phyloP scores from a whole-genome alignment of 2,329 filamentous ascomycete species.

The Metarhizium guizhouense region DNA sequence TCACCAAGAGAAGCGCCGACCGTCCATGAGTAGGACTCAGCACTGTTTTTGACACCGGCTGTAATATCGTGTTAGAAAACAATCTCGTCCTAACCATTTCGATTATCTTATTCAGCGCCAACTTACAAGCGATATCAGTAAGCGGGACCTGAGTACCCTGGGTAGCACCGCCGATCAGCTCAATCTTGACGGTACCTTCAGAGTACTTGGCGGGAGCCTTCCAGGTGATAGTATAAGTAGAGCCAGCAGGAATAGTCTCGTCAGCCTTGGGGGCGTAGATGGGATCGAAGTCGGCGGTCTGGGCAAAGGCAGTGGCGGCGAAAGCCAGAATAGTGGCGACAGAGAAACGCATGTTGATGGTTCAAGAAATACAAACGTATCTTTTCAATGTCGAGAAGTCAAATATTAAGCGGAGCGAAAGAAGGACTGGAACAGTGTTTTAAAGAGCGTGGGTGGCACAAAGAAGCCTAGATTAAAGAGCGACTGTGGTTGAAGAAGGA shows the following conservation, averaged over 20 bases:
- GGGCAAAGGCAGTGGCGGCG: conserved; percentile 40
- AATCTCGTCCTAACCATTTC: background rate
- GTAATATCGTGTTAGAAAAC: background rate
- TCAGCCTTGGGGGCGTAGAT: conserved; percentile 37
- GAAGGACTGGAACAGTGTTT: conserved; percentile 8
- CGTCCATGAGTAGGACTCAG: conserved; percentile 27
- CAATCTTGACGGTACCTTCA: conserved; percentile 38
- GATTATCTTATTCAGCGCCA: background rate
- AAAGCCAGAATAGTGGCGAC: conserved; percentile 42
- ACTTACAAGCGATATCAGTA: conserved; percentile 43
- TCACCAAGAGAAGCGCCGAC: conserved; percentile 36
- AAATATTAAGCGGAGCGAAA: conserved; percentile 2
- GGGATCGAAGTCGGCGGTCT: conserved; percentile 47
- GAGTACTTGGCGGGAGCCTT: conserved; percentile 28
- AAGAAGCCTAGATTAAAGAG: conserved; percentile 14
- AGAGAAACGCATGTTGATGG: conserved; percentile 46
- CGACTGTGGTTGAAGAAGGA: conserved; percentile 4
- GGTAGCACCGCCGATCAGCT: conserved; percentile 43
- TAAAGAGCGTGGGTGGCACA: conserved; percentile 24
- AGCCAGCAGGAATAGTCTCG: conserved; percentile 38
- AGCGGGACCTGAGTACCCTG: conserved; percentile 32
- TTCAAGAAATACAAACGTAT: background rate
- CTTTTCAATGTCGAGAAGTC: background rate
- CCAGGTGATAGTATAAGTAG: conserved; percentile 44
- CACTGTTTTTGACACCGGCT: conserved; percentile 39